Conservation (phyloP, 768 basidiomycete species). For the Mrakia blollopis region DNA sequence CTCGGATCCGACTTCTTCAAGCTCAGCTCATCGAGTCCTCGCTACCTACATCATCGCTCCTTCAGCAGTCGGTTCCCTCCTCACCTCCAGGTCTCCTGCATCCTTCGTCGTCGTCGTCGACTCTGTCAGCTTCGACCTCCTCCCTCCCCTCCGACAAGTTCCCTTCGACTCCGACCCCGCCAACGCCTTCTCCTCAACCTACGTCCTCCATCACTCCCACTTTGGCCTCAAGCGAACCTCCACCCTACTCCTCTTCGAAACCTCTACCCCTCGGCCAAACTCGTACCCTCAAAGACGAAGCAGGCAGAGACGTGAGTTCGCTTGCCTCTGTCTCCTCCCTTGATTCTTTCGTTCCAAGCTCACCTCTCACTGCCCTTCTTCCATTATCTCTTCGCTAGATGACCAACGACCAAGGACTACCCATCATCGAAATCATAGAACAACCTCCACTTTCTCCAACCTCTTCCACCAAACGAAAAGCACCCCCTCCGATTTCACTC, state of each 20-base stretch:
- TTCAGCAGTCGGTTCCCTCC: neutral
- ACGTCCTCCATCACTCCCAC: neutral
- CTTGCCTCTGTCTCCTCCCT: neutral
- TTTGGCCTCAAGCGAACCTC: neutral
- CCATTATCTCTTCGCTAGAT: neutral
- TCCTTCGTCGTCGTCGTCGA: neutral
- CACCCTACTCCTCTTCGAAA: neutral
- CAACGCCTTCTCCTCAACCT: neutral
- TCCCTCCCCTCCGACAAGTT: no score
- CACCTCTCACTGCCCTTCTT: no score
- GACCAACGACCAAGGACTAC: slow-evolving; percentile 2
- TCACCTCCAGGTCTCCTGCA: neutral
- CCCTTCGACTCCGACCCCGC: neutral
- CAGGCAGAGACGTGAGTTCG: slow-evolving; percentile 1
- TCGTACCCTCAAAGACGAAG: slow-evolving; percentile 1
- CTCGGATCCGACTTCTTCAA: neutral
- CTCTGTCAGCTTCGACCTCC: neutral
- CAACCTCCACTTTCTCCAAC: neutral
- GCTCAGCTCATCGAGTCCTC: neutral
- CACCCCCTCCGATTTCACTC: neutral
- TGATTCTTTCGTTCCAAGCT: neutral
- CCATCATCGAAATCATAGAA: slow-evolving; percentile 18
- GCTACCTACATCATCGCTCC: neutral
- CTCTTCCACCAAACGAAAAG: neutral
- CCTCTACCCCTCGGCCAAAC: neutral